A percentile compares a stretch with the other conserved stretches of the same genome.
phyloP scores from a whole-genome alignment of 306 rosid species.

The Lupinus albus region DNA sequence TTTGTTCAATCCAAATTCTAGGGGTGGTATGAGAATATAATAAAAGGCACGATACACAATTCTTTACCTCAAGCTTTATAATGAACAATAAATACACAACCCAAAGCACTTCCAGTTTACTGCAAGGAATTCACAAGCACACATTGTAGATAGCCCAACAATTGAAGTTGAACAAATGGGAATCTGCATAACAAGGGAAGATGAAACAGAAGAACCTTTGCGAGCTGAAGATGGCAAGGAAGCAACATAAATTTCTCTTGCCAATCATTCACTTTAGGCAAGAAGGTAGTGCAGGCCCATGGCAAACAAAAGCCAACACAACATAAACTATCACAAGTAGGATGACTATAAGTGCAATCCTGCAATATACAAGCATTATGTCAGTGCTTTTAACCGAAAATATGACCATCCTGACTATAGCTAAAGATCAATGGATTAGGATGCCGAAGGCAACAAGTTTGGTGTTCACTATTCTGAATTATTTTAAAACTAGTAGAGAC shows the following conservation, averaged over 20 bases:
- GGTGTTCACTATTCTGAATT: not conserved
- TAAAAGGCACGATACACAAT: not conserved
- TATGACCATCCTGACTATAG: not conserved
- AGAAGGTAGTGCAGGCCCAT: conserved; percentile 73
- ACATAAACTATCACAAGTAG: conserved; percentile 71
- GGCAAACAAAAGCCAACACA: conserved; percentile 89
- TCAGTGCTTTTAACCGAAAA: conserved; percentile 38
- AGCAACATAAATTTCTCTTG: conserved; percentile 38
- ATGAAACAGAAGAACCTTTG: conserved; percentile 42
- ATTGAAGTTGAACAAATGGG: conserved; percentile 42
- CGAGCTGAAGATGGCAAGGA: conserved; percentile 22
- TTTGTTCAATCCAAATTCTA: conserved; percentile 34
- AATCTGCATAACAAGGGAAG: conserved; percentile 44
- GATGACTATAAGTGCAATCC: conserved; percentile 74
- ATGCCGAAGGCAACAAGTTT: no score
- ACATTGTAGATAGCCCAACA: conserved; percentile 43
- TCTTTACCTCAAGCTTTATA: conserved; percentile 40
- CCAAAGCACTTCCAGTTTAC: conserved; percentile 45
- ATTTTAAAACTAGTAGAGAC: no score
- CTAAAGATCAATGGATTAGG: no score
- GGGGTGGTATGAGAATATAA: conserved; percentile 27
- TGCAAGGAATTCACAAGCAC: conserved; percentile 47
- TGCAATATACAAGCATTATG: conserved; percentile 53
- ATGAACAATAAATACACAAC: conserved; percentile 46
- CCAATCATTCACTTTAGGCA: conserved; percentile 61